Evolutionary conservation across 2,329 filamentous ascomycete genomes (phyloP).

Genomic region (Cercospora janseana): DNA sequence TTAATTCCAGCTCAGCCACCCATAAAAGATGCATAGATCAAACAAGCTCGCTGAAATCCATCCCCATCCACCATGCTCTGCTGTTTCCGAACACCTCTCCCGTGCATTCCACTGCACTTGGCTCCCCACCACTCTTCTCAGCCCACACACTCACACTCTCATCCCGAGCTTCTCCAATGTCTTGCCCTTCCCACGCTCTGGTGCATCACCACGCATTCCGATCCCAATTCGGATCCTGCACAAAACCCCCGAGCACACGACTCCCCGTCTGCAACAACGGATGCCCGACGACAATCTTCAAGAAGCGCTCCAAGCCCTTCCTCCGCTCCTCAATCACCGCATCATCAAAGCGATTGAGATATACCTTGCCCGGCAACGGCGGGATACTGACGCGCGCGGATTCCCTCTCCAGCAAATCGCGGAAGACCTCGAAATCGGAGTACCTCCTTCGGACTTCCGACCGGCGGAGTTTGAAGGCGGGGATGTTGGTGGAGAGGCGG

Average conservation of each 20-base stretch:
- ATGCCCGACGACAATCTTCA: conserved; percentile 97
- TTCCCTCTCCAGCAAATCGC: conserved; percentile 95
- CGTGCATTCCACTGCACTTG: too few species aligned
- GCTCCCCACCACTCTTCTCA: too few species aligned
- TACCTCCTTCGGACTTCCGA: conserved; percentile 88
- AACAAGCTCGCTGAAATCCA: too few species aligned
- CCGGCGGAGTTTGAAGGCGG: conserved; percentile 89
- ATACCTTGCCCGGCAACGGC: conserved; percentile 92
- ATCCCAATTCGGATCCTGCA: conserved; percentile 94
- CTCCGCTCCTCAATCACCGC: conserved; percentile 95
- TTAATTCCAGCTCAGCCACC: too few species aligned
- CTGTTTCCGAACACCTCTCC: too few species aligned
- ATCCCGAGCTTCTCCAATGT: too few species aligned
- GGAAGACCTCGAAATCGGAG: conserved; percentile 98
- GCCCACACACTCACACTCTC: not conserved
- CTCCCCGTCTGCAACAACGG: conserved; percentile 95
- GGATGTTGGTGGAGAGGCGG: conserved; percentile 95
- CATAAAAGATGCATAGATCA: too few species aligned
- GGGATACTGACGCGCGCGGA: conserved; percentile 92
- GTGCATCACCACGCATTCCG: conserved; percentile 71
- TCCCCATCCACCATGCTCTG: too few species aligned
- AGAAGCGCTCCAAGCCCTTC: conserved; percentile 87
- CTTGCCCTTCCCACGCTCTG: not conserved
- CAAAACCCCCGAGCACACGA: conserved; percentile 92
- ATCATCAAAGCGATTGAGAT: conserved; percentile 96